These are phyloP conservation scores for Oxytropis ochrocephala DNA, from an alignment of 306 rosid species.

Conservation along the genomic window DNA sequence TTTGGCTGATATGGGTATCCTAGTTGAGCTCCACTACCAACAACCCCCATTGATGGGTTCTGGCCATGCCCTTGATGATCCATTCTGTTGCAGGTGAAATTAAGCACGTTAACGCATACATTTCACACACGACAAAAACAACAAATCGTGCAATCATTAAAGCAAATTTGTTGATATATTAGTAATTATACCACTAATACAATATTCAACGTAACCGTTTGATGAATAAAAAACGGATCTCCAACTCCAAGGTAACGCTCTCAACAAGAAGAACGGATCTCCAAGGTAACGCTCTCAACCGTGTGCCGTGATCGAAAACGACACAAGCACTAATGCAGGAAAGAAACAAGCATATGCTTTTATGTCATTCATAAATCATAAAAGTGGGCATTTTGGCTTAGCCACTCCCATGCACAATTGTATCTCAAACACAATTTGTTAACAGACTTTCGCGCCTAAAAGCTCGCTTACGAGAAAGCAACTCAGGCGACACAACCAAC, in stretches of 20 bases:
- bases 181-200: not conserved
- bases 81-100: conserved; percentile 37
- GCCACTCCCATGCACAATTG: not conserved
- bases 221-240: not conserved
- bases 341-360: not conserved
- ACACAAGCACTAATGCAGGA: not conserved
- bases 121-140: not conserved
- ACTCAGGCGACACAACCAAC: not conserved
- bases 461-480: not conserved
- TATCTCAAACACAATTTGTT: not conserved
- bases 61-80: conserved; percentile 51
- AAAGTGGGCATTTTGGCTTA: not conserved
- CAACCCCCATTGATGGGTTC: conserved; percentile 41
- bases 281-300: not conserved
- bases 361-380: not conserved
- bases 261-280: not conserved
- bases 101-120: not conserved
- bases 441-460: not conserved
- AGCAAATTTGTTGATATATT: not conserved
- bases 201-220: not conserved
- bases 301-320: not conserved
- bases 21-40: conserved; percentile 38
- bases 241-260: too few species aligned
- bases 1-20: conserved; percentile 35
- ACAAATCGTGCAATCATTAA: conserved; percentile 8